Conservation (phyloP, 2,329 filamentous ascomycete genomes). For the Macrophomina phaseolina region DNA sequence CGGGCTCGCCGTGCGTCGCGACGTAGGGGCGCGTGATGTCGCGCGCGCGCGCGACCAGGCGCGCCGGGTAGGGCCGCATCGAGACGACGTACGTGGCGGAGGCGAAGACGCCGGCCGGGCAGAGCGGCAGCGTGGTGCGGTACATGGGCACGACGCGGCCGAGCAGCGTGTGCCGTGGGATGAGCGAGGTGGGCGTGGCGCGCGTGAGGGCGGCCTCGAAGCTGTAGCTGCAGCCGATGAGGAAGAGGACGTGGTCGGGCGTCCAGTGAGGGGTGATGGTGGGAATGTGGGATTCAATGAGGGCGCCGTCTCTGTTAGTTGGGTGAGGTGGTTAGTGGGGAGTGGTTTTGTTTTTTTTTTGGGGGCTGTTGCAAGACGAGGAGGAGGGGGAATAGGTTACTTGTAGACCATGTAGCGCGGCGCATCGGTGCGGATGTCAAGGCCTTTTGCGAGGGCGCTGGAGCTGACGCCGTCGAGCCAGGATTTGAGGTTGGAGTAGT, state of each 20-base stretch:
- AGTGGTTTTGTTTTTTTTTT: no score
- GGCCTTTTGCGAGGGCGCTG: conserved; percentile 51
- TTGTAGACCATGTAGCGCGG: conserved; percentile 65
- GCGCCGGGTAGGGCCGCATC: conserved; percentile 63
- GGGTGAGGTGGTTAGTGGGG: no score
- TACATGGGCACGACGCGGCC: conserved; percentile 67
- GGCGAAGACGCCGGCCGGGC: conserved; percentile 64
- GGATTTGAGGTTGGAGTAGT: conserved; percentile 49
- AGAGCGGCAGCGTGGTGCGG: conserved; percentile 61
- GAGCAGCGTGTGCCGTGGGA: conserved; percentile 57
- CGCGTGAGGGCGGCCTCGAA: conserved; percentile 64
- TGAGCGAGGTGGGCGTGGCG: conserved; percentile 59
- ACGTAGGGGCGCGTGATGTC: conserved; percentile 61
- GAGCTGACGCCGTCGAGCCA: conserved; percentile 44
- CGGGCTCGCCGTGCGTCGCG: conserved; percentile 67
- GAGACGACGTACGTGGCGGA: conserved; percentile 64
- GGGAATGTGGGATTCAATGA: conserved; percentile 41
- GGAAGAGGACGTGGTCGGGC: conserved; percentile 64
- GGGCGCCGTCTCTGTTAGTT: conserved; percentile 10
- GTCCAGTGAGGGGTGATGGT: conserved; percentile 62
- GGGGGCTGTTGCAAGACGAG: not conserved
- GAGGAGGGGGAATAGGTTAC: conserved; percentile 42
- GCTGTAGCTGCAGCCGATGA: conserved; percentile 69
- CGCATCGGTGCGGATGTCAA: conserved; percentile 64
- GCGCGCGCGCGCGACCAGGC: conserved; percentile 59